Evolutionary conservation across 2,329 filamentous ascomycete genomes (phyloP).

Genomic region (Aspergillus arachidicola): DNA sequence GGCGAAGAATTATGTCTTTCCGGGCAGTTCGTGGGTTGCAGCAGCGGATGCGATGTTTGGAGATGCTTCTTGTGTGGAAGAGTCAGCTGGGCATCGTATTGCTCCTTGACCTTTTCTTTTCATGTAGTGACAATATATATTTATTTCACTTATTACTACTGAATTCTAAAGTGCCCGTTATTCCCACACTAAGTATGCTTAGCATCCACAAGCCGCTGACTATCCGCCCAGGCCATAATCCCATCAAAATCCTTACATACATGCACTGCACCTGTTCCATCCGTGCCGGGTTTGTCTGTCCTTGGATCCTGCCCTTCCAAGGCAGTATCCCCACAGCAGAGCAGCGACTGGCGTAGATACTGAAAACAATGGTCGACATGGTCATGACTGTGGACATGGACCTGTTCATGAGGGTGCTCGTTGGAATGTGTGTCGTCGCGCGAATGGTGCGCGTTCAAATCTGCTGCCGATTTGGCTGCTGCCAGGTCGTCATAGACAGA

Average conservation of each 20-base stretch:
- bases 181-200: not conserved
- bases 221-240: not conserved
- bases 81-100: not conserved
- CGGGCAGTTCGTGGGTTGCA: slow-evolving; percentile 56
- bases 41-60: slow-evolving; percentile 27
- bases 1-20: slow-evolving; percentile 53
- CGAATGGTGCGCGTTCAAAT: no score
- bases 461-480: no score
- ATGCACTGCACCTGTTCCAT: no score
- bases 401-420: not conserved
- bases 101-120: no score
- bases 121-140: no score
- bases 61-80: not conserved
- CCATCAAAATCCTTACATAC: not conserved
- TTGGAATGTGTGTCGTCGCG: not conserved
- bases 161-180: no score
- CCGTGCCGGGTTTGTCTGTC: no score
- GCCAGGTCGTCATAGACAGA: not conserved
- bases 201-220: not conserved
- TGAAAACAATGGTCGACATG: not conserved
- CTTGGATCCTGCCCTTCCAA: no score
- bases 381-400: not conserved
- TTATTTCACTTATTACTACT: no score
- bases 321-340: no score
- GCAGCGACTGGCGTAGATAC: no score